Base-by-base conservation (phyloP, 176 grass and related monocot genomes). In the Oryza punctata region DNA sequence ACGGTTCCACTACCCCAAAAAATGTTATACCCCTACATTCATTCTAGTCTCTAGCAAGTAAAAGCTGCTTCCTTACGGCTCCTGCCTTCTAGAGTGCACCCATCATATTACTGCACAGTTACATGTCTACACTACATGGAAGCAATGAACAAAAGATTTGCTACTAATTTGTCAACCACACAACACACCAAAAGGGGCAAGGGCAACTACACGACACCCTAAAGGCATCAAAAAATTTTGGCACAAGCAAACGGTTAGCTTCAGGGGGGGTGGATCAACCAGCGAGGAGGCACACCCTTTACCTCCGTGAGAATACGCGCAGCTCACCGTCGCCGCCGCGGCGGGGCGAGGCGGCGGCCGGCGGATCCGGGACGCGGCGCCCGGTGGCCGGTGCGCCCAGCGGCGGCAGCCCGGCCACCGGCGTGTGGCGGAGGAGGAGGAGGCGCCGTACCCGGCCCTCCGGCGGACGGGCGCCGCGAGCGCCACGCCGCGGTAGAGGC, bases 291-390 rank as follows among this genome's bases (percentile, higher is more conserved):
- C 12, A 3, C 52, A 8, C 9, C 18, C 84, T 33, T 90, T 86
- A 90, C 89, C 84, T 10, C 84, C 80, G 69, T 63, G 14, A 1
- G 80, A 75, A 70, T 90, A 90, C 40, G 80, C 84, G 41, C 89
- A 87, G 75, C 1, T 75, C 69, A 90, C 69, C 84, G 68, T 79
- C 45, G 13, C 13, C 47, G 14, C 29, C 10, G 38, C 35, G 1
- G 38, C 84, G 15, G 67, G 24, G 67, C 73, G 83, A 61, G 35
- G 23, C 30, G 68, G 12, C 21, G 60, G 68, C 7, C 68, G 46
- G n/a, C 79, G 79, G 79, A 86, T 82, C 79, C 61, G 68, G 41
- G 3, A 5, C 32, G 32, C 32, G 28, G 28, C 28, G 28, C 28
- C 28, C 28, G 28, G 1, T 2, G 28, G 28, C 28, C 28, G 28